Evolutionary conservation across 2,329 filamentous ascomycete species (phyloP).

Genomic region (Aspergillus costaricaensis): DNA sequence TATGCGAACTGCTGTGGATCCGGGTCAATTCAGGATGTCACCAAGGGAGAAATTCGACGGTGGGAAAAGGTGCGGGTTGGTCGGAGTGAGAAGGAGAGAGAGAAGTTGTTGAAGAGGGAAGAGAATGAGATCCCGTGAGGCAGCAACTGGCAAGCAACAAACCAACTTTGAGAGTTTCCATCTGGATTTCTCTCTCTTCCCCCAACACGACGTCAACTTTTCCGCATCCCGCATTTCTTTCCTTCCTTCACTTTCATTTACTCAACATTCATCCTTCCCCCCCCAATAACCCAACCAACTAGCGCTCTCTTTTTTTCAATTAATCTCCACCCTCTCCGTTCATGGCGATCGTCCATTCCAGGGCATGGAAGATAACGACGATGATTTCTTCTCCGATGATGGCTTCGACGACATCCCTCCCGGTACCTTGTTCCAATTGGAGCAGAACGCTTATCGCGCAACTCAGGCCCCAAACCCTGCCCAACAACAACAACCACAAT

Average conservation of each 20-base stretch:
- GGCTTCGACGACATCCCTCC: slow-evolving; percentile 48
- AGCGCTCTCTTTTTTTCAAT: neutral
- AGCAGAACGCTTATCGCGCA: slow-evolving; percentile 48
- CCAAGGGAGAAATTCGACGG: slow-evolving; percentile 8
- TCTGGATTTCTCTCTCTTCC: neutral
- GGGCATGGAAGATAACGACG: slow-evolving; percentile 52
- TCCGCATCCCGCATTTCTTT: slow-evolving; percentile 4
- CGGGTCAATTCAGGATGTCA: neutral
- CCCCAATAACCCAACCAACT: neutral
- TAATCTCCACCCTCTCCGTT: slow-evolving; percentile 19
- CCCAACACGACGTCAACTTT: slow-evolving; percentile 11
- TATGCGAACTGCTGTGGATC: neutral
- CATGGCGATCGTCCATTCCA: slow-evolving; percentile 35
- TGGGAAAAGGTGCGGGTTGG: slow-evolving; percentile 12
- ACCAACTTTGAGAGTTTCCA: slow-evolving; percentile 2
- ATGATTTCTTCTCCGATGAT: slow-evolving; percentile 52
- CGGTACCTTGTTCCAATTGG: slow-evolving; percentile 46
- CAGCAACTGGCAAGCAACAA: slow-evolving; percentile 8
- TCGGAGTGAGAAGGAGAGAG: slow-evolving; percentile 5
- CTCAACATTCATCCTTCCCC: neutral
- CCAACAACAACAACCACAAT: slow-evolving; percentile 9
- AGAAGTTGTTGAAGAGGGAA: slow-evolving; percentile 6
- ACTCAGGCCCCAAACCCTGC: slow-evolving; percentile 40
- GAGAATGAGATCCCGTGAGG: slow-evolving; percentile 12
- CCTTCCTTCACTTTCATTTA: neutral